Percentiles rank a stretch among this genome's conserved stretches.
phyloP scores from a whole-genome alignment of 1,139 yeast genomes.

The Geotrichum reessii region DNA sequence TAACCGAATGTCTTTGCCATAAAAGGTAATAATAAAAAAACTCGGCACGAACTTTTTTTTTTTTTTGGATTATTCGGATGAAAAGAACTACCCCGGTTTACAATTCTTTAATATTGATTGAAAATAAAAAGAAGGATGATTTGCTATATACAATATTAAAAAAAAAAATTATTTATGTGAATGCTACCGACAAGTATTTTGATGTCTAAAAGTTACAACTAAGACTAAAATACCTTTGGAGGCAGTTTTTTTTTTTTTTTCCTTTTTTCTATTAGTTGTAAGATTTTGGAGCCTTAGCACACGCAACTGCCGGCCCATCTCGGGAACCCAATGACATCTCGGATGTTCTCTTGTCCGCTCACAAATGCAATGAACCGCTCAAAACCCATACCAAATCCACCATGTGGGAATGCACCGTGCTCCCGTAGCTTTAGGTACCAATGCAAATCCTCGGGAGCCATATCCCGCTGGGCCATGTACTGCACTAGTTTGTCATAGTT shows the following conservation, averaged over 20 bases:
- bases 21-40: background rate
- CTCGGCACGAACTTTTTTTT: background rate
- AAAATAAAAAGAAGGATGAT: too few species aligned
- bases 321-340: constrained; percentile 86
- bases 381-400: constrained; percentile 95
- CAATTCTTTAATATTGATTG: too few species aligned
- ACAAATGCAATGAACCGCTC: constrained; percentile 76
- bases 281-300: constrained; percentile 42
- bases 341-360: constrained; percentile 64
- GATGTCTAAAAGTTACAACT: too few species aligned
- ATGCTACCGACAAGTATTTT: too few species aligned
- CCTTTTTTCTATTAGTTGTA: too few species aligned
- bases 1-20: background rate
- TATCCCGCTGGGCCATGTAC: constrained; percentile 44
- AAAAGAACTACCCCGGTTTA: too few species aligned
- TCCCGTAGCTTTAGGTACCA: constrained; percentile 78
- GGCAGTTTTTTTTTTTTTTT: background rate
- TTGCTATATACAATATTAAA: too few species aligned
- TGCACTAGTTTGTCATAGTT: constrained; percentile 43
- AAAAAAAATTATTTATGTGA: too few species aligned
- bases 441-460: constrained; percentile 48
- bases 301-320: constrained; percentile 47
- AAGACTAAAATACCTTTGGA: too few species aligned
- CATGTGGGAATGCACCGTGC: constrained; percentile 86
- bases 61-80: background rate